phyloP scores from a whole-genome alignment of 441 rosid genomes.

The Erodium moschatum region DNA sequence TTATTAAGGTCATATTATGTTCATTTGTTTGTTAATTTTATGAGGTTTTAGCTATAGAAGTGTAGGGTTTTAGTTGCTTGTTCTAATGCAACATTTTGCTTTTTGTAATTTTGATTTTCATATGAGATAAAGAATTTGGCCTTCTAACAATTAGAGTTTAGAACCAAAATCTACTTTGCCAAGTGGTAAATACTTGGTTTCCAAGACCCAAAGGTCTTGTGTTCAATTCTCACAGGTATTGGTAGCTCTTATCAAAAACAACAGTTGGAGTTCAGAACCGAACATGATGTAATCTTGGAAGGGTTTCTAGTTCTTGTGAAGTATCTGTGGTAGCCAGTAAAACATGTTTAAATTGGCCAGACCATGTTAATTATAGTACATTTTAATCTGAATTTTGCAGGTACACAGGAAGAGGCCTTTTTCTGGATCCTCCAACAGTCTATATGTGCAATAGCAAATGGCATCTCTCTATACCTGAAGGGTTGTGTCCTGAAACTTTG shows the following conservation, averaged over 20 bases:
- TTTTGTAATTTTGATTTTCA: background rate
- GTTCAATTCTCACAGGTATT: too few species aligned
- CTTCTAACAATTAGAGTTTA: background rate
- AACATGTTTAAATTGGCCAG: background rate
- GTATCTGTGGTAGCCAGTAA: background rate
- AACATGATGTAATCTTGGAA: background rate
- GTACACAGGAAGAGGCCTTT: slow-evolving; percentile 88
- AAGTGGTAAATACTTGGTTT: too few species aligned
- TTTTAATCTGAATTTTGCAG: slow-evolving; percentile 28
- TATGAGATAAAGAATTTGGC: background rate
- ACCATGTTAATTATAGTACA: background rate
- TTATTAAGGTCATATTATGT: background rate
- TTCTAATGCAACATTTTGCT: background rate
- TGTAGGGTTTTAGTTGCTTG: background rate
- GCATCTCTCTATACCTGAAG: slow-evolving; percentile 58
- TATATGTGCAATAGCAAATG: slow-evolving; percentile 49
- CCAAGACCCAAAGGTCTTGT: too few species aligned
- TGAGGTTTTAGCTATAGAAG: background rate
- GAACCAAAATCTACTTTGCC: background rate
- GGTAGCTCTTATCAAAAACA: too few species aligned
- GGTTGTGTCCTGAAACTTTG: slow-evolving; percentile 28
- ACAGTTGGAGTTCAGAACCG: too few species aligned
- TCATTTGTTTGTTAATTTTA: background rate
- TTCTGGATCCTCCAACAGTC: slow-evolving; percentile 80
- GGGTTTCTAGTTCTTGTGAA: slow-evolving; percentile 1